Evolutionary conservation across 208 protist species (phyloP).

Genomic region (Leishmania turanica): DNA sequence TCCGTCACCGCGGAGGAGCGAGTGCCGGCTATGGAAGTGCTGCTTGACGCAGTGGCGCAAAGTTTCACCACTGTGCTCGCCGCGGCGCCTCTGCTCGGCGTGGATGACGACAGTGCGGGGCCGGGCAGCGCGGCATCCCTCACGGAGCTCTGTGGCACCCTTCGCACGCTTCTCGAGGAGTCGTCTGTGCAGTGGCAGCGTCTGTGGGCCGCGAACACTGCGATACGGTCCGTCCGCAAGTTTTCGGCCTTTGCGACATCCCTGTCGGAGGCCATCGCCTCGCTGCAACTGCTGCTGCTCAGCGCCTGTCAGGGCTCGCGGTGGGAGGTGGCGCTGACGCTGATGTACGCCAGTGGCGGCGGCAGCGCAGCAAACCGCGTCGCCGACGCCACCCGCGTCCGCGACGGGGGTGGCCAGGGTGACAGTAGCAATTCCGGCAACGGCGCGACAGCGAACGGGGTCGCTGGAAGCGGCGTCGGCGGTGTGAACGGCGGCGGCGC

Average conservation of each 20-base stretch:
- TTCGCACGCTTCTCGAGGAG: slow-evolving; percentile 44
- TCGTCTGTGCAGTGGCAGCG: slow-evolving; percentile 38
- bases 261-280: slow-evolving; percentile 60
- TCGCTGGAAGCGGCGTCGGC: neutral
- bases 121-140: slow-evolving; percentile 18
- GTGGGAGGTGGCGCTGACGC: slow-evolving; percentile 29
- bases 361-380: neutral
- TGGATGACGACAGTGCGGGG: slow-evolving; percentile 16
- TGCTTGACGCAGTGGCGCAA: slow-evolving; percentile 36
- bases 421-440: neutral
- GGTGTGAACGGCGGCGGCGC: neutral
- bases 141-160: slow-evolving; percentile 38
- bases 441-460: neutral
- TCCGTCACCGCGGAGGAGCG: slow-evolving; percentile 18
- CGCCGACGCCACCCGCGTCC: neutral
- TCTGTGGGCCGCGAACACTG: slow-evolving; percentile 5
- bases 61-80: slow-evolving; percentile 41
- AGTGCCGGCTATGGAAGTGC: slow-evolving; percentile 36
- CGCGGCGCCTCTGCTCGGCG: slow-evolving; percentile 30
- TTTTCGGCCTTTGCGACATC: slow-evolving; percentile 20
- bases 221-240: neutral
- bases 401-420: neutral
- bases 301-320: slow-evolving; percentile 52
- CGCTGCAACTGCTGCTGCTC: slow-evolving; percentile 76
- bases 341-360: slow-evolving; percentile 18